These are phyloP conservation scores for Brasilioporus rufonigricans DNA, from an alignment of 768 basidiomycete species.

Conservation along the genomic window DNA sequence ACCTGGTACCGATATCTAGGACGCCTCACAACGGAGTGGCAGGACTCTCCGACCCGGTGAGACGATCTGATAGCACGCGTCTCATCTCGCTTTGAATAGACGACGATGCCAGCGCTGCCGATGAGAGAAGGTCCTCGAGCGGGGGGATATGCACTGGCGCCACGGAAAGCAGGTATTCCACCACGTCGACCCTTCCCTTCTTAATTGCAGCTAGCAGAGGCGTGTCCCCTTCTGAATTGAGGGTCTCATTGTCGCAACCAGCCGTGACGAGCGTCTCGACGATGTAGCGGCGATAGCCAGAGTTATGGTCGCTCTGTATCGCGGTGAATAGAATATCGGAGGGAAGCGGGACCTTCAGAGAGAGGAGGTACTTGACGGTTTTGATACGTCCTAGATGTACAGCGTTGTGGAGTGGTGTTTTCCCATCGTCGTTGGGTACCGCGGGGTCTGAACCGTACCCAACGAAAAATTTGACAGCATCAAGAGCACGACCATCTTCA, in stretches of 20 bases:
- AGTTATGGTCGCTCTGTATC: background rate
- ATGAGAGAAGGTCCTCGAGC: background rate
- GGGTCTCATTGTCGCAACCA: background rate
- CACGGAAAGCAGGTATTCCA: conserved; percentile 1
- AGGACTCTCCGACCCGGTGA: background rate
- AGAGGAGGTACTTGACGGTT: background rate
- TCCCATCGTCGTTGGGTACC: background rate
- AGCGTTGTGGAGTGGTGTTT: background rate
- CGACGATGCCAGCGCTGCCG: background rate
- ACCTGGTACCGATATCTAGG: background rate
- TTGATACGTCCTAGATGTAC: background rate
- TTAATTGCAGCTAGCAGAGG: background rate
- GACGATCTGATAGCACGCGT: background rate
- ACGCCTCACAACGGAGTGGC: background rate
- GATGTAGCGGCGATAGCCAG: background rate
- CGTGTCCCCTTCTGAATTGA: background rate
- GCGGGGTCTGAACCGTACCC: background rate
- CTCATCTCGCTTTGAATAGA: background rate
- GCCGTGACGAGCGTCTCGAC: background rate
- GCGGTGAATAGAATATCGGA: background rate
- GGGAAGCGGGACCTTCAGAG: background rate
- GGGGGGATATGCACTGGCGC: background rate
- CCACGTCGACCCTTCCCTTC: background rate
- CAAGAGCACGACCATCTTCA: background rate
- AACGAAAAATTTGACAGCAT: background rate